Conservation (phyloP, 768 basidiomycete genomes). For the Auricularia heimuer region DNA sequence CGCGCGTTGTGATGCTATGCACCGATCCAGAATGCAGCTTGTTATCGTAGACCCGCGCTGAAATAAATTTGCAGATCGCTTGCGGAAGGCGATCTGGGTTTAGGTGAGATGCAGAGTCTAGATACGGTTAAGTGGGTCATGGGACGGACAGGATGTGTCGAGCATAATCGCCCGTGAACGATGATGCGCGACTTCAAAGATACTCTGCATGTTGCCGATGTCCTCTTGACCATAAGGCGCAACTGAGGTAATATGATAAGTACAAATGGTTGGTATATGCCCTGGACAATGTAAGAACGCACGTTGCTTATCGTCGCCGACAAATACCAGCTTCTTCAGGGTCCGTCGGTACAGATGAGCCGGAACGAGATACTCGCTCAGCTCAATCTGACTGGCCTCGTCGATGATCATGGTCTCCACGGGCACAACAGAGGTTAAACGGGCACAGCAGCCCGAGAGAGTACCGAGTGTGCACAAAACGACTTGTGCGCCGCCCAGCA, state of each 20-base stretch:
- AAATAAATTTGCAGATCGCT: constrained; percentile 67
- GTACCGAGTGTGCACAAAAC: constrained; percentile 71
- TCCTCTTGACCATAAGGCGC: constrained; percentile 74
- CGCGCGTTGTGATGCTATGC: constrained; percentile 28
- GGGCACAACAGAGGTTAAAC: constrained; percentile 26
- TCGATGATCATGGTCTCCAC: constrained; percentile 37
- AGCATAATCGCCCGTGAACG: constrained; percentile 40
- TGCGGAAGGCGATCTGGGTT: constrained; percentile 83
- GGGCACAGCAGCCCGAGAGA: constrained; percentile 44
- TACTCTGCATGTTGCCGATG: constrained; percentile 51
- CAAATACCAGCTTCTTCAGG: constrained; percentile 40
- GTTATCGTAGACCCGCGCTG: constrained; percentile 52
- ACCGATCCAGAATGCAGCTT: constrained; percentile 50
- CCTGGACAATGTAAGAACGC: background rate
- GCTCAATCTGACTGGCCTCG: constrained; percentile 43
- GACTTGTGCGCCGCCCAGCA: constrained; percentile 35
- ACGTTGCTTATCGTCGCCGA: constrained; percentile 48
- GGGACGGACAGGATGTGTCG: constrained; percentile 59
- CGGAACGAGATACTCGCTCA: constrained; percentile 38
- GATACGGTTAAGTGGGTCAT: too few relatives aligned
- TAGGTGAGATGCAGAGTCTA: too few relatives aligned
- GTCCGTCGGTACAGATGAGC: constrained; percentile 20
- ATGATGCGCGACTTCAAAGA: constrained; percentile 66
- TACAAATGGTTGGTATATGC: too few relatives aligned
- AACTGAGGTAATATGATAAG: constrained; percentile 26